Conservation (phyloP, 2,329 filamentous ascomycete species). For the Colletotrichum euphorbiae region DNA sequence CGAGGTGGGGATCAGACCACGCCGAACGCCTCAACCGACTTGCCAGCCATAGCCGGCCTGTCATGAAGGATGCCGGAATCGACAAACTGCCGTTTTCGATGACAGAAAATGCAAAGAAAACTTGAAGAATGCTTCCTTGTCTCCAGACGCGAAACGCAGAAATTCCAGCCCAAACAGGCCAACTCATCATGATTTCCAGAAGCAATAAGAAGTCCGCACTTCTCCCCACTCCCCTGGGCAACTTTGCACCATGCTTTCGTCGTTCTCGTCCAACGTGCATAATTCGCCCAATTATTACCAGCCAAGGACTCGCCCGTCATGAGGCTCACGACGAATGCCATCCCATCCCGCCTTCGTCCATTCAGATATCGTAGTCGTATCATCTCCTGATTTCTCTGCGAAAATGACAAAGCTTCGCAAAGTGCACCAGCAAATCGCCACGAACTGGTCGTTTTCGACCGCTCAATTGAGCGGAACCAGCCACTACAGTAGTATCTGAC, state of each 20-base stretch:
- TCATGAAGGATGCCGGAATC: neutral
- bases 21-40: constrained; percentile 20
- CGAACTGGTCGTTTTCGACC: neutral
- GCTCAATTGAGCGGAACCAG: constrained; percentile 3
- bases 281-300: constrained; percentile 2
- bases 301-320: constrained; percentile 3
- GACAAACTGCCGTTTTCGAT: constrained; percentile 14
- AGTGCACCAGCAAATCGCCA: neutral
- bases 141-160: neutral
- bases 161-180: constrained; percentile 4
- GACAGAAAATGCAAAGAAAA: constrained; percentile 12
- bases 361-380: neutral
- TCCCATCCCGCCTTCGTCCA: neutral
- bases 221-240: neutral
- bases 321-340: neutral
- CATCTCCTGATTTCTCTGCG: neutral
- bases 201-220: constrained; percentile 3
- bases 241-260: constrained; percentile 4
- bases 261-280: neutral
- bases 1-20: constrained; percentile 35
- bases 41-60: constrained; percentile 34
- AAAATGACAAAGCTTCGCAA: neutral
- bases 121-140: neutral
- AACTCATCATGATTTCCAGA: neutral
- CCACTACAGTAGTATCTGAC: constrained; percentile 23